Base-by-base conservation (phyloP, 129 eudicot species). In the Flaveria linearis region DNA sequence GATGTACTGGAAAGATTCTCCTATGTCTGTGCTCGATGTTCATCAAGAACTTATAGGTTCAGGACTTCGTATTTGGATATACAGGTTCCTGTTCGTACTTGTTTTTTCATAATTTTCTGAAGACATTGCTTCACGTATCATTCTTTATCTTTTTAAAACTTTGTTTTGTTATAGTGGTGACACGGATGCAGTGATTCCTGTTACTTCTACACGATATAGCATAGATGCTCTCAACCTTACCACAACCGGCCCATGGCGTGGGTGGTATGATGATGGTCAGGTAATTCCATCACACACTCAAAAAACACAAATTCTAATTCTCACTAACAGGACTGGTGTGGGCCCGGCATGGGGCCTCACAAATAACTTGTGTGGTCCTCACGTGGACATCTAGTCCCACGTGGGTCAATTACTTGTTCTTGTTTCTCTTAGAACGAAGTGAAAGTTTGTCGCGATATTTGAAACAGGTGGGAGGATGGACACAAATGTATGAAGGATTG, bases 261-360 rank as follows among this genome's bases (percentile, higher is more conserved):
- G 97, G 61, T 94, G 99, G 99, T 94, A 91, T n/a, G 92, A 89
- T 20, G 96, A 94, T 66, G 97, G 96, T 66, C 92, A 94, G 99
- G 98, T 94, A 84, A 82, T 53, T 79, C 36, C 20, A 7, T 75
- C 60, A 45, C 13, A 23, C 55, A 30, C 47, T 45, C 8, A 18
- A 11, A 26, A 26, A 46, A 4, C 7, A 22, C 63, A 33, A 43
- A 60, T 28, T 47, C 58, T 20, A 2, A 55, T 79, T 46, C 20
- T 68, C 5, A 67, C n/a, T 77, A 58, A 22, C 7, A 22, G 15
- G 65, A 58, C 9, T 20, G 10, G 65, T 22, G 65, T 10, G 7
- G 16, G 30, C 36, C 36, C 7, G 22, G 10, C 33, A 57, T 2
- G 64, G 36, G 36, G 1, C 33, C 14, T 56, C 30, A 22, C 30